These are phyloP conservation scores for Heimioporus sp. DNA, from an alignment of 768 basidiomycete species.

Conservation along the genomic window DNA sequence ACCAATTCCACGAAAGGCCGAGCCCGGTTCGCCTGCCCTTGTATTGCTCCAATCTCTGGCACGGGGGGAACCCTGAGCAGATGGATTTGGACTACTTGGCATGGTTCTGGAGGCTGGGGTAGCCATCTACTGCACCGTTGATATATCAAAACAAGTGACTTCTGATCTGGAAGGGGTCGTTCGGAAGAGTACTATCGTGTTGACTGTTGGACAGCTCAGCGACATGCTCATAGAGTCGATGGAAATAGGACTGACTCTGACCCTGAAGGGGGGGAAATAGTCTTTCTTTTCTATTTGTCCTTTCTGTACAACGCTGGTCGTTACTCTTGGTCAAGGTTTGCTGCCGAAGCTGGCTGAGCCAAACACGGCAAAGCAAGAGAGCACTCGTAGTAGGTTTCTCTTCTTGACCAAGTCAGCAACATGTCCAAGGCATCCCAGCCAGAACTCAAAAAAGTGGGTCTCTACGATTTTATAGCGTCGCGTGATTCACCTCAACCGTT, in stretches of 20 bases:
- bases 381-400: not conserved
- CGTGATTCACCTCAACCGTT: not conserved
- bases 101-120: slow-evolving; percentile 35
- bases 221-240: not conserved
- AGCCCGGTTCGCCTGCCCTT: slow-evolving; percentile 44
- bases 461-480: not conserved
- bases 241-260: slow-evolving; percentile 12
- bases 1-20: slow-evolving; percentile 45
- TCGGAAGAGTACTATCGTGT: not conserved
- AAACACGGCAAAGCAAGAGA: slow-evolving; percentile 35
- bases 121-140: slow-evolving; percentile 35
- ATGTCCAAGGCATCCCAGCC: slow-evolving; percentile 97
- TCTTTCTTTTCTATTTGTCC: too few relatives aligned
- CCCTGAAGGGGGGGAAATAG: not conserved
- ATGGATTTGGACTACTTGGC: slow-evolving; percentile 24
- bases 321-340: not conserved
- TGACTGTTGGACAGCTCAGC: slow-evolving; percentile 12
- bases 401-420: slow-evolving; percentile 17
- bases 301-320: not conserved
- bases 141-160: not conserved
- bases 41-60: slow-evolving; percentile 41
- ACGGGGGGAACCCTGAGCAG: slow-evolving; percentile 31
- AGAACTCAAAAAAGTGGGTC: slow-evolving; percentile 94
- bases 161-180: too few relatives aligned
- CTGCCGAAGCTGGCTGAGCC: slow-evolving; percentile 7